These are phyloP conservation scores for Zymoseptoria pseudotritici DNA, from an alignment of 2,329 filamentous ascomycete species.

Conservation along the genomic window DNA sequence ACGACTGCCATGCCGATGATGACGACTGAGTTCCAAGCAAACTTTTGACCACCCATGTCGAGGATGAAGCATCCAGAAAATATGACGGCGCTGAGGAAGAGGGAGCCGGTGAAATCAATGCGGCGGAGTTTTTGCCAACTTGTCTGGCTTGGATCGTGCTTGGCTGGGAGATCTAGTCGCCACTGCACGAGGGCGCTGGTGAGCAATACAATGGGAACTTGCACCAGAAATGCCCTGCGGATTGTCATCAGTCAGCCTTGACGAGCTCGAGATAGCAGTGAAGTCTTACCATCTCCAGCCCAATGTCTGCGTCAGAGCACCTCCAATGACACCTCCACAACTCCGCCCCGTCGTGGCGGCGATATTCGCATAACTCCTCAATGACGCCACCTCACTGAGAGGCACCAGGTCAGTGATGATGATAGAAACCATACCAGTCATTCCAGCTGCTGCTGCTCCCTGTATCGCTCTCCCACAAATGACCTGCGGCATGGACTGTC, in stretches of 20 bases:
- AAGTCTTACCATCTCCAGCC: constrained; percentile 56
- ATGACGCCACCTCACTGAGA: constrained; percentile 41
- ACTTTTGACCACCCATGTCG: constrained; percentile 42
- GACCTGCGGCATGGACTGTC: constrained; percentile 32
- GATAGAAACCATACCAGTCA: constrained; percentile 39
- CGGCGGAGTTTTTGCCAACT: constrained; percentile 37
- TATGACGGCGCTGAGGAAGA: constrained; percentile 39
- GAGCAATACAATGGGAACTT: constrained; percentile 48
- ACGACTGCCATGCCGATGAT: constrained; percentile 21
- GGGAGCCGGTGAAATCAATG: constrained; percentile 53
- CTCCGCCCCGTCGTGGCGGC: constrained; percentile 44
- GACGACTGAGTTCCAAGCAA: constrained; percentile 32
- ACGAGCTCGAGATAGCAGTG: background rate
- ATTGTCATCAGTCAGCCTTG: background rate
- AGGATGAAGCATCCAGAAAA: constrained; percentile 40
- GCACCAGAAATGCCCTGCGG: constrained; percentile 49
- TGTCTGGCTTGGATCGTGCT: constrained; percentile 1
- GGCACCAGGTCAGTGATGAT: constrained; percentile 46
- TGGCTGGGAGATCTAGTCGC: constrained; percentile 16
- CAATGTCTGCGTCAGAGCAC: constrained; percentile 53
- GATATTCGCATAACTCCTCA: constrained; percentile 47
- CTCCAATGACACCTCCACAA: constrained; percentile 51
- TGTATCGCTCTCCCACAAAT: constrained; percentile 36
- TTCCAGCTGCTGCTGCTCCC: constrained; percentile 40
- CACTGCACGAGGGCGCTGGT: constrained; percentile 43